Evolutionary conservation across 768 basidiomycete genomes (phyloP), one percentile per base, ranked within the genome.

Genomic region (Lactarius sanguifluus): DNA sequence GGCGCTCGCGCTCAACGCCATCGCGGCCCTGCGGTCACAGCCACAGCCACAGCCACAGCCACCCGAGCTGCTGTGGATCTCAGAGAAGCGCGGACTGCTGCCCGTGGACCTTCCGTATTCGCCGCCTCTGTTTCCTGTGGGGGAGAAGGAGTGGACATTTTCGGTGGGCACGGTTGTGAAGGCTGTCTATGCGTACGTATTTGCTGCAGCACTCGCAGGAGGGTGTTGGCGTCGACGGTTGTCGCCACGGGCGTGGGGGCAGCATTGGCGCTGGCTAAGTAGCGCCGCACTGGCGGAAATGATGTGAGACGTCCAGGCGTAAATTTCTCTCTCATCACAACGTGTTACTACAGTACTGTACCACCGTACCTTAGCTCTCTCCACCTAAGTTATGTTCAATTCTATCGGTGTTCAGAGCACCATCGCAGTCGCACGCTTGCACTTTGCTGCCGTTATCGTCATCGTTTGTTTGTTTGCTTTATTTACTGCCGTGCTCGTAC

Each of bases 1-100:
- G 28, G 84, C 84, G 1, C 70, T 85, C 30, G 84, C 84, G 16
- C 72, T 85, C 65, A 81, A 81, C 45, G 85, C 85, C 9, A 77
- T 85, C 45, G 73, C 78, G 57, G 74, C 74, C 3, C 71, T 77
- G 68, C 58, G 65, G 43, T 25, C 45, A 12, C 36, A 12, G 34
- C 6, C 6, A 16, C 52, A 3, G 57, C 38, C 9, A 15, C 38
- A 40, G 38, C 38, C 38, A 40, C n/a, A n/a, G n/a, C n/a, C n/a
- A n/a, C 38, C 38, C 12, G 36, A 38, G 38, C 38, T 6, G 15
- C 38, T 40, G 47, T 9, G 20, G 28, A 25, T 43, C 20, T 20
- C 23, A 13, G n/a, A 20, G 5, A 12, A 16, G 30, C 36, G 13
- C 30, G 0, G 2, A 5, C n/a, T 23, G 34, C 18, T 20, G 23